phyloP scores from a whole-genome alignment of 225 moss, liverwort and hornwort genomes.

The Neckera pumila region DNA sequence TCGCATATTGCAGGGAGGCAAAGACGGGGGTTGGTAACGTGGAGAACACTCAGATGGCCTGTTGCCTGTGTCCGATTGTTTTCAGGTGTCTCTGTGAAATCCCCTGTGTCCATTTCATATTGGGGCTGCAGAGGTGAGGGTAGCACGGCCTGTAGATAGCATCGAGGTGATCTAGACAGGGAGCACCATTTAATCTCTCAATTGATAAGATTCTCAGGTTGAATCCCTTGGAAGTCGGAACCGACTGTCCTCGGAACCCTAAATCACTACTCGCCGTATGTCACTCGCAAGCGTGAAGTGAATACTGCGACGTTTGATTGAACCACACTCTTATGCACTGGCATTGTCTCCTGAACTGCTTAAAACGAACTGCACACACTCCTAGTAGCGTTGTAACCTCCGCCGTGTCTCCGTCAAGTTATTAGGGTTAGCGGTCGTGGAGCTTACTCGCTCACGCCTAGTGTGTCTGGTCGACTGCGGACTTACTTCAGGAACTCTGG shows the following conservation, averaged over 20 bases:
- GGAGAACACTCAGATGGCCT: constrained; percentile 52
- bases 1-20: constrained; percentile 78
- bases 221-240: constrained; percentile 28
- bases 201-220: constrained; percentile 27
- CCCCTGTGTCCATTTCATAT: not conserved
- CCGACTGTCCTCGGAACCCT: not conserved
- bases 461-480: not conserved
- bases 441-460: not conserved
- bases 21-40: constrained; percentile 87
- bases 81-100: not conserved
- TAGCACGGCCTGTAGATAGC: constrained; percentile 28
- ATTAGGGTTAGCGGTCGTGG: not conserved
- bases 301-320: constrained; percentile 13
- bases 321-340: constrained; percentile 7
- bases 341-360: constrained; percentile 9
- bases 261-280: constrained; percentile 6
- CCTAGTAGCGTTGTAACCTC: not conserved
- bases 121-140: not conserved
- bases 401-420: not conserved
- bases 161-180: constrained; percentile 25
- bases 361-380: not conserved
- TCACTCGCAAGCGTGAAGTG: constrained; percentile 12
- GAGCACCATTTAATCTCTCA: constrained; percentile 12
- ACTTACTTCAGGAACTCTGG: not conserved
- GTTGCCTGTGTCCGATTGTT: constrained; percentile 26